Base-by-base conservation (phyloP, 805 yeast genomes). In the Komagataella phaffii region DNA sequence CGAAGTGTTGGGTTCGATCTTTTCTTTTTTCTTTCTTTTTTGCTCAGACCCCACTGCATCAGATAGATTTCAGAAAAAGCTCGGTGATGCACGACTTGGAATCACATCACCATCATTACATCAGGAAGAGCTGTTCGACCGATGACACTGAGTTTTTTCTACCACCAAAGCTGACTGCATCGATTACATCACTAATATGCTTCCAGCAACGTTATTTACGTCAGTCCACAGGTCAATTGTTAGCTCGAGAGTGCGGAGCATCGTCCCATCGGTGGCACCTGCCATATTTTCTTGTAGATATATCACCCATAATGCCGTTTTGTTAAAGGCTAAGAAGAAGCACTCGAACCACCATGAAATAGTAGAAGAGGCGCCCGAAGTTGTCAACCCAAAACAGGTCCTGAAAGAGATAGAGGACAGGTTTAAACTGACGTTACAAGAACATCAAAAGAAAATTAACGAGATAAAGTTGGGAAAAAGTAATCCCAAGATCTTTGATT, bases 381-480 rank as follows among this genome's bases (percentile, higher is more conserved):
- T 55, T 19, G 50, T 63, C 2, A 63, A 65, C 44, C 62, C 67
- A 8, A 63, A 62, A 36, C 61, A 51, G 59, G 70, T 61, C 57
- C 72, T 58, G 44, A 62, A 61, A 12, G 73, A 67, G 36, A 66
- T 74, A 17, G 74, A 71, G 43, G 46, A 55, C 2, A 67, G 70
- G 49, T 83, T 79, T 58, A 69, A 75, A 30, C 64, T 66, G 8
- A 67, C 83, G 0, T 56, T 84, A 7, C 79, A 75, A 1, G 62
- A 66, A 45, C 84, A 81, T 61, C 68, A 74, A 50, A 79, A 77
- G 54, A 75, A 74, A 53, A 68, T 84, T 36, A 75, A 75, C 49
- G 88, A 83, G 54, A 68, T 80, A 47, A 85, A 80, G 60, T 71
- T 82, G 61, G 96, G 95, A 3, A 78, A 76, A 51, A 72, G 87